Conservation (phyloP, 2,329 filamentous ascomycete species). For the Celoporthe dispersa region DNA sequence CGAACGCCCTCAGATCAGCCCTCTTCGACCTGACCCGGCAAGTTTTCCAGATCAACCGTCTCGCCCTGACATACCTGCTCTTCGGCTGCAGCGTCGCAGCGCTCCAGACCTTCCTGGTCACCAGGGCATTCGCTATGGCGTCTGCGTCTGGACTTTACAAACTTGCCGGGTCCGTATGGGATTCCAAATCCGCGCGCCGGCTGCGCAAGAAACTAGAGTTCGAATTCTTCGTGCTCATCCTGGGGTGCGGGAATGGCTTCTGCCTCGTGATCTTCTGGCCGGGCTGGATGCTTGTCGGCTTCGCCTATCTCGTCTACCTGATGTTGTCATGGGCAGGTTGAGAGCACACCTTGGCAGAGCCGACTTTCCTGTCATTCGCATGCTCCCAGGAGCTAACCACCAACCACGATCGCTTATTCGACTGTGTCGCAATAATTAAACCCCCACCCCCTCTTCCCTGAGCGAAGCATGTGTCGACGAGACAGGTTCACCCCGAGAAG, state of each 20-base stretch:
- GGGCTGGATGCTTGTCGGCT: conserved; percentile 55
- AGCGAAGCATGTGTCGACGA: neutral
- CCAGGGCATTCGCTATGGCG: conserved; percentile 29
- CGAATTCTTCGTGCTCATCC: conserved; percentile 56
- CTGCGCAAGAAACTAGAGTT: conserved; percentile 53
- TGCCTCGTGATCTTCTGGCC: conserved; percentile 61
- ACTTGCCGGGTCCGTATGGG: conserved; percentile 41
- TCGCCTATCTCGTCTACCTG: conserved; percentile 42
- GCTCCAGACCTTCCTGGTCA: conserved; percentile 37
- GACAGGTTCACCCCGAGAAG: conserved; percentile 58
- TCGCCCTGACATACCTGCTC: conserved; percentile 30
- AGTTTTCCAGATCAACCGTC: conserved; percentile 20
- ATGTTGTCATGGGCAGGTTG: conserved; percentile 33
- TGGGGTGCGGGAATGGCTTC: conserved; percentile 54
- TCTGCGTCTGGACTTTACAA: conserved; percentile 26
- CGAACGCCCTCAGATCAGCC: conserved; percentile 6
- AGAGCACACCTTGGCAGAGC: conserved; percentile 9
- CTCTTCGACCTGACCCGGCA: conserved; percentile 19
- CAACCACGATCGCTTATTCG: neutral
- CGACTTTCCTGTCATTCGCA: neutral
- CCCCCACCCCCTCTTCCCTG: too few relatives aligned
- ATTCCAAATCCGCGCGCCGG: conserved; percentile 41
- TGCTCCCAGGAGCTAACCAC: neutral
- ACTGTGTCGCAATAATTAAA: too few relatives aligned
- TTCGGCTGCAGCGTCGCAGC: conserved; percentile 38